These are phyloP conservation scores for Botrytis hyacinthi DNA, from an alignment of 2,329 filamentous ascomycete genomes.

Conservation along the genomic window DNA sequence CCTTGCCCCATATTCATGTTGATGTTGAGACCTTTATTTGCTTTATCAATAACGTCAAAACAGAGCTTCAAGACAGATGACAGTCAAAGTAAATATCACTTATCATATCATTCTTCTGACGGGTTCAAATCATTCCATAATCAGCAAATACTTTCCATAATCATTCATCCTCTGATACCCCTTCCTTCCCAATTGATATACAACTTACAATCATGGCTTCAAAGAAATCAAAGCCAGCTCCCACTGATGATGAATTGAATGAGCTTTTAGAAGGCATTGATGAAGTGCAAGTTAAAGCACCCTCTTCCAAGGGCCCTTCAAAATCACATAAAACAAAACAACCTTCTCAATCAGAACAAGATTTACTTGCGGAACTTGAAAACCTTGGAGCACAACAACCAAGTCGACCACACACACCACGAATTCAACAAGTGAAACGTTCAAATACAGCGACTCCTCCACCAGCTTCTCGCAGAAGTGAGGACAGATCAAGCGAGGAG, in stretches of 20 bases:
- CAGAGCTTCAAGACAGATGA: background rate
- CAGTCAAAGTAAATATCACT: background rate
- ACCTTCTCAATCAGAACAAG: constrained; percentile 52
- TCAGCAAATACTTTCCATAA: background rate
- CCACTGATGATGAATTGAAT: constrained; percentile 61
- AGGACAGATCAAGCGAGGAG: constrained; percentile 53
- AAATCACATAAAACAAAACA: constrained; percentile 38
- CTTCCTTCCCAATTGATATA: background rate
- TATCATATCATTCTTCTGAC: background rate
- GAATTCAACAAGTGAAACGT: constrained; percentile 56
- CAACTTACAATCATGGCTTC: constrained; percentile 48
- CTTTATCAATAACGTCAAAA: constrained; percentile 13
- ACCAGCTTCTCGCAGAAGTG: constrained; percentile 51
- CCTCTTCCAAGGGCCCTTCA: constrained; percentile 42
- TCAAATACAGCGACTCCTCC: constrained; percentile 48
- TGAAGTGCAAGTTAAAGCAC: constrained; percentile 49
- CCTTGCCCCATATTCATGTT: background rate
- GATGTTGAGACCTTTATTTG: constrained; percentile 3
- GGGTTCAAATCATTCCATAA: background rate
- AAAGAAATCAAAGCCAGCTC: constrained; percentile 56
- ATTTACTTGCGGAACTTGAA: constrained; percentile 85
- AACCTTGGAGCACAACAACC: constrained; percentile 66
- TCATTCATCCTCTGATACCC: background rate
- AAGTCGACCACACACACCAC: constrained; percentile 80
- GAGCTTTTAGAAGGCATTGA: constrained; percentile 64